Conservation (phyloP, 495 filamentous ascomycete genomes). For the Lasiosphaeriaceae sp. region DNA sequence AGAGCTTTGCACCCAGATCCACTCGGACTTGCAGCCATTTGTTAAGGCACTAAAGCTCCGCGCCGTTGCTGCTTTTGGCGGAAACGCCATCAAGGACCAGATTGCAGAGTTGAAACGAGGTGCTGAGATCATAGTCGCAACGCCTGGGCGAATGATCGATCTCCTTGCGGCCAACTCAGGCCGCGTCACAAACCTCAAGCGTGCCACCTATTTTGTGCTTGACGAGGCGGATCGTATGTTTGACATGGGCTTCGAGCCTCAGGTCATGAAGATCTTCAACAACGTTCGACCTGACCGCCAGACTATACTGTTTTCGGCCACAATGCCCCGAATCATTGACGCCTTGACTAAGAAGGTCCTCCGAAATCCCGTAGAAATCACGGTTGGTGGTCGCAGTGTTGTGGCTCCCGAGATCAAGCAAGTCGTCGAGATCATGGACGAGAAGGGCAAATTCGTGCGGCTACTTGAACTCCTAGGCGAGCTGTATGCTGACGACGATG, state of each 20-base stretch:
- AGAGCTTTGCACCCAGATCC: slow-evolving; percentile 92
- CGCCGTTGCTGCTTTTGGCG: slow-evolving; percentile 92
- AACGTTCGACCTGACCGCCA: slow-evolving; percentile 90
- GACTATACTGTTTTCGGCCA: slow-evolving; percentile 93
- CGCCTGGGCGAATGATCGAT: slow-evolving; percentile 96
- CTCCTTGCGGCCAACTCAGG: slow-evolving; percentile 88
- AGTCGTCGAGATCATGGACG: slow-evolving; percentile 80
- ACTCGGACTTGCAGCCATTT: slow-evolving; percentile 90
- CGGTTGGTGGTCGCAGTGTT: slow-evolving; percentile 84
- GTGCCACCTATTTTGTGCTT: slow-evolving; percentile 89
- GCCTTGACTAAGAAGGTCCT: slow-evolving; percentile 83
- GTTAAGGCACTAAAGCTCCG: slow-evolving; percentile 85
- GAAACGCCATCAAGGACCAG: slow-evolving; percentile 94
- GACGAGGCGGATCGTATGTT: slow-evolving; percentile 99
- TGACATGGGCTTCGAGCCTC: slow-evolving; percentile 98
- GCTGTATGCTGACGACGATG: slow-evolving; percentile 80
- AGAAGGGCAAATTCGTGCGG: slow-evolving; percentile 80
- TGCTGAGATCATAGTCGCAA: slow-evolving; percentile 91
- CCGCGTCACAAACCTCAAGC: slow-evolving; percentile 81
- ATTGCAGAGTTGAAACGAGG: slow-evolving; percentile 95
- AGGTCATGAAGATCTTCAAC: slow-evolving; percentile 92
- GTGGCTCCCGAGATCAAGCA: slow-evolving; percentile 95
- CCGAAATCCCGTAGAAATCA: slow-evolving; percentile 83
- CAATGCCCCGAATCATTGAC: slow-evolving; percentile 93
- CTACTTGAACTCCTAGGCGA: slow-evolving; percentile 84